Evolutionary conservation across 2,329 filamentous ascomycete species (phyloP), one percentile per base, ranked within the genome.

Genomic region (Parascedosporium putredinis): DNA sequence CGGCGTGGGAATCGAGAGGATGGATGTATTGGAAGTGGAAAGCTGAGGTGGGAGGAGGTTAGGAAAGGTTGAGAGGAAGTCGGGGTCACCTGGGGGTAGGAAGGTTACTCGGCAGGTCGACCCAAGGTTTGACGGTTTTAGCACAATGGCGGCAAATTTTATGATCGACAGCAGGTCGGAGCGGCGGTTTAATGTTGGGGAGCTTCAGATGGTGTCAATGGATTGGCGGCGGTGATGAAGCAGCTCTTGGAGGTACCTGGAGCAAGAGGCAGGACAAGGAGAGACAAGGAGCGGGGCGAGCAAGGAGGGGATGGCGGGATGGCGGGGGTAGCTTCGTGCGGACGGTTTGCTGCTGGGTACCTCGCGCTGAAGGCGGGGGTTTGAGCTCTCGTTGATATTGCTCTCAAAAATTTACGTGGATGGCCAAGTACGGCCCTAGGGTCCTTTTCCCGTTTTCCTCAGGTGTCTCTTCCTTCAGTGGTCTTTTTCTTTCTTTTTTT

Each of bases 221-320:
- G 43, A 45, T 29, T 45, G 18, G 27, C 43, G 43, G 27, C 23
- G 43, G 29, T 45, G 27, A 31, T 45, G 43, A 45, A 45, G 43
- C 43, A 45, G 43, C 43, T 45, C 24, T 18, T 9, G 27, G 27
- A 45, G 23, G 43, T 24, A 45, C 12, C 22, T 12, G 43, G 14
- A 23, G 29, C 27, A 45, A 14, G 43, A 22, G 43, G 29, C 27
- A 45, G 10, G 23, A 45, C 14, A n/a, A 45, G 43, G 27, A 45
- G 43, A 25, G 22, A 45, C 10, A 22, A 31, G 12, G 20, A 18
- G 20, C 20, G 43, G 25, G 25, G 18, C 20, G 16, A 16, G 9
- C 9, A 5, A 16, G 16, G 40, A 23, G 18, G 40, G 24, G 10
- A n/a, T n/a, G 20, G 43, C n/a, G 27, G 43, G 43, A 23, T 18